Base-by-base conservation (phyloP, 495 filamentous ascomycete species). In the Penicillium cosmopolitanum region DNA sequence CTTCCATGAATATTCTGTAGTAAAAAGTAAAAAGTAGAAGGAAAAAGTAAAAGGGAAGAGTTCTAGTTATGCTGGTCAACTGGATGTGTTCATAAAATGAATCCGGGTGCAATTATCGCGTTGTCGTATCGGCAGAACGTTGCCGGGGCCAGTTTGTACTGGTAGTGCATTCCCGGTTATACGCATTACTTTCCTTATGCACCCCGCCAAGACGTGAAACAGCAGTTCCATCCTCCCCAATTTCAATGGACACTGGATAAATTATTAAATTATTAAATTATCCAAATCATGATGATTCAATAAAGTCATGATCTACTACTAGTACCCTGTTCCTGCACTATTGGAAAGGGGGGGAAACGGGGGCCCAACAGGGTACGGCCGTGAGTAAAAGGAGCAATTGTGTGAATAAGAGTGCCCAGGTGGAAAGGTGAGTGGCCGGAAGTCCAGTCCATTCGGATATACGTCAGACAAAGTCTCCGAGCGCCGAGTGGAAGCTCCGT, bases 401-500 rank as follows among this genome's bases (percentile, higher is more conserved):
- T 21, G 21, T 21, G 21, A 21, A 21, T 21, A 21, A 21, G 21
- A 21, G 1, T 21, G 21, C 21, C 21, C 21, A 21, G 21, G 21
- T 42, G 38, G 11, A 13, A 42, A 1, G 2, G 7, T 16, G 38
- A 38, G 9, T 56, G 60, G 64, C 53, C 55, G 65, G 65, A 62
- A 67, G 11, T 60, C 23, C 42, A 53, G 40, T 64, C 64, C 64
- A 63, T 15, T 25, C 63, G 63, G 66, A 66, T 64, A 59, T 68
- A 68, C 63, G 60, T 63, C 63, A 65, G 54, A 21, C 11, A 42
- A 63, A 59, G 63, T 60, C 64, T 63, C 67, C 67, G 67, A 70
- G 51, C 53, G 43, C 62, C 58, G 63, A 61, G 33, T 28, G 51
- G 46, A 61, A 56, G 44, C 62, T 64, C 65, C 65, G 67, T 63